Conservation (phyloP, 208 protist species). For the Trypanosoma platydactyli region DNA sequence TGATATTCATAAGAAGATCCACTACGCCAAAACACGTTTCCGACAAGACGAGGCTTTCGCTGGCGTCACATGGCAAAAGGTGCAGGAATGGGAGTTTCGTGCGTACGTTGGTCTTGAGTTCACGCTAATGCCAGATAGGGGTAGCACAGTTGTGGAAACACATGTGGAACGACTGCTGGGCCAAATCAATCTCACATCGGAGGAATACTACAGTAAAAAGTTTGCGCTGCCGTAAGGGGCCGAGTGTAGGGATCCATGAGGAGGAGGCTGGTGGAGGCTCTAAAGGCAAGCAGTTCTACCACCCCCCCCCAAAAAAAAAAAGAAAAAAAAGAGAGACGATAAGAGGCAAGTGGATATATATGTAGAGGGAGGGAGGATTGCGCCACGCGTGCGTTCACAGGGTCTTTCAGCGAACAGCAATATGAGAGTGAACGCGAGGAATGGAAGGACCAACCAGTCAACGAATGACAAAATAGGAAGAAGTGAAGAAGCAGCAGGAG, state of each 20-base stretch:
- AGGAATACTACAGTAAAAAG: constrained; percentile 86
- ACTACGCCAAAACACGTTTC: constrained; percentile 68
- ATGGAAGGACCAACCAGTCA: too few species aligned
- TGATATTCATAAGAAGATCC: constrained; percentile 64
- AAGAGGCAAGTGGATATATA: too few species aligned
- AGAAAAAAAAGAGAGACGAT: constrained; percentile 7
- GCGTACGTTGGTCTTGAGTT: constrained; percentile 88
- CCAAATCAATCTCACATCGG: constrained; percentile 71
- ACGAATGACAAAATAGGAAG: constrained; percentile 6
- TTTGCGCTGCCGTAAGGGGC: constrained; percentile 47
- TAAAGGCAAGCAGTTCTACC: not conserved
- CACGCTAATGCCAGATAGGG: constrained; percentile 64
- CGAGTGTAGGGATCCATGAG: constrained; percentile 50
- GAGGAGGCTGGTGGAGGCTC: too few species aligned
- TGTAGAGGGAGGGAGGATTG: too few species aligned
- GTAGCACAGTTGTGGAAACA: constrained; percentile 60
- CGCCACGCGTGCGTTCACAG: too few species aligned
- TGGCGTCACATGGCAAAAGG: constrained; percentile 62
- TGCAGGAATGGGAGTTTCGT: constrained; percentile 71
- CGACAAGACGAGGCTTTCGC: constrained; percentile 53
- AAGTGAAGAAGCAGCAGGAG: too few species aligned
- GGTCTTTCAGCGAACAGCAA: too few species aligned
- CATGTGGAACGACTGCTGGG: constrained; percentile 79
- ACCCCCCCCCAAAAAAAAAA: not conserved
- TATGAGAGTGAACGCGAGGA: too few species aligned